Conservation (phyloP, 257 asterid species). For the Jaltomata sinuosa region DNA sequence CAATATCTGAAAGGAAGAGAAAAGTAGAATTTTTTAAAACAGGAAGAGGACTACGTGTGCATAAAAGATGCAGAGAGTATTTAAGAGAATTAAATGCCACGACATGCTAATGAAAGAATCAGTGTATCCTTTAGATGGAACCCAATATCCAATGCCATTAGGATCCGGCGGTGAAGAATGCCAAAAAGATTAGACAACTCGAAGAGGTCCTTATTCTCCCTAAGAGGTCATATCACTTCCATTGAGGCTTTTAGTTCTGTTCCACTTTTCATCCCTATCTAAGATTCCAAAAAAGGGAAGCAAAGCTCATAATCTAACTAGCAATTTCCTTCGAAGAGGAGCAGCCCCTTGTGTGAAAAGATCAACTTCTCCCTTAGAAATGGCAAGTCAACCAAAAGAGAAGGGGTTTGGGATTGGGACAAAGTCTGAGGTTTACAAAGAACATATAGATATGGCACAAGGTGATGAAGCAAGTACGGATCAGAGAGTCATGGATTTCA, state of each 20-base stretch:
- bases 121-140: not conserved
- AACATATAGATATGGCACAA: not conserved
- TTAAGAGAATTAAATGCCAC: not conserved
- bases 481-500: not conserved
- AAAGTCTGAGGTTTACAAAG: not conserved
- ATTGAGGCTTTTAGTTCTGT: not conserved
- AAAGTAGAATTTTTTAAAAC: not conserved
- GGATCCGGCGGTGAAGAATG: not conserved
- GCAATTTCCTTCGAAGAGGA: not conserved
- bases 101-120: not conserved
- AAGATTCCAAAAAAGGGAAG: not conserved
- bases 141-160: not conserved
- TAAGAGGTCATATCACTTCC: not conserved
- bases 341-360: not conserved
- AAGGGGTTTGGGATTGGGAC: not conserved
- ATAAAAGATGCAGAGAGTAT: not conserved
- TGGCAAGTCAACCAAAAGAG: not conserved
- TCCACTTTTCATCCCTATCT: not conserved
- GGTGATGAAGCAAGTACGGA: not conserved
- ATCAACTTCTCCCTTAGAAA: not conserved
- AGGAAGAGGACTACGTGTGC: not conserved
- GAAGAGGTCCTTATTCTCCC: not conserved
- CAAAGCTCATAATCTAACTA: not conserved
- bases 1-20: constrained; percentile 45
- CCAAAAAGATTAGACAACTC: not conserved